Percentiles rank a stretch among this genome's conserved stretches.
Conservation (phyloP, 768 basidiomycete species). For the Cyclocybe aegerita region DNA sequence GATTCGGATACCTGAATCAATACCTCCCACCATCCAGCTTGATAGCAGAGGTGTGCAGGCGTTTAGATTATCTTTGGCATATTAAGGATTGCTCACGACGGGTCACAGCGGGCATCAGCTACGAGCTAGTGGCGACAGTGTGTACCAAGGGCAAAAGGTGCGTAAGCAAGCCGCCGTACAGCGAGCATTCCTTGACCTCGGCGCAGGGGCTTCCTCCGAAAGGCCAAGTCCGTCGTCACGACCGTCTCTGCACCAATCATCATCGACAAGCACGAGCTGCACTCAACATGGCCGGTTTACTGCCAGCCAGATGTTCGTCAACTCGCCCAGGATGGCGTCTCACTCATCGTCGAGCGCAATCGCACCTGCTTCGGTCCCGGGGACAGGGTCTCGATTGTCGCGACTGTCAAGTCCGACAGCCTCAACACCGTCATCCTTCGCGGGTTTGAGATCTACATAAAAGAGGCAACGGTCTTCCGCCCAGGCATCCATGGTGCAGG, state of each 20-base stretch:
- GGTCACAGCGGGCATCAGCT: slow-evolving; percentile 74
- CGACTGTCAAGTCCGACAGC: slow-evolving; percentile 71
- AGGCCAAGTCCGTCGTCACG: slow-evolving; percentile 68
- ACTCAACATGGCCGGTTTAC: slow-evolving; percentile 92
- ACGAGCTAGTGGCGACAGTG: slow-evolving; percentile 87
- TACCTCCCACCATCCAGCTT: slow-evolving; percentile 82
- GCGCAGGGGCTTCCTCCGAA: slow-evolving; percentile 78
- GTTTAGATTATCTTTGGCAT: slow-evolving; percentile 12
- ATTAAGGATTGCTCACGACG: not conserved
- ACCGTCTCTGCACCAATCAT: slow-evolving; percentile 71
- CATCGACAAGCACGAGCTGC: slow-evolving; percentile 92
- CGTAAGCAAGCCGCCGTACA: slow-evolving; percentile 15
- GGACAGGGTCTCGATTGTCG: slow-evolving; percentile 73
- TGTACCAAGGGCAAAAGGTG: slow-evolving; percentile 87
- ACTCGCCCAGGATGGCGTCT: slow-evolving; percentile 64
- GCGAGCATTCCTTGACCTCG: slow-evolving; percentile 4
- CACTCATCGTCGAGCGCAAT: slow-evolving; percentile 71
- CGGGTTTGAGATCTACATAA: slow-evolving; percentile 79
- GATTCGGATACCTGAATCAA: slow-evolving; percentile 89
- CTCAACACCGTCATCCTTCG: slow-evolving; percentile 71
- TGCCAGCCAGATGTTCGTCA: slow-evolving; percentile 74
- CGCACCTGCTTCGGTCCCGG: slow-evolving; percentile 85
- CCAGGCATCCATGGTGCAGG: slow-evolving; percentile 53
- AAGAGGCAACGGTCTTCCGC: slow-evolving; percentile 77
- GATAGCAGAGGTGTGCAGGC: slow-evolving; percentile 60